A percentile compares a stretch with the other conserved stretches of the same genome.
Evolutionary conservation across 2,329 filamentous ascomycete genomes (phyloP).

Genomic region (Sporothrix euskadiensis): DNA sequence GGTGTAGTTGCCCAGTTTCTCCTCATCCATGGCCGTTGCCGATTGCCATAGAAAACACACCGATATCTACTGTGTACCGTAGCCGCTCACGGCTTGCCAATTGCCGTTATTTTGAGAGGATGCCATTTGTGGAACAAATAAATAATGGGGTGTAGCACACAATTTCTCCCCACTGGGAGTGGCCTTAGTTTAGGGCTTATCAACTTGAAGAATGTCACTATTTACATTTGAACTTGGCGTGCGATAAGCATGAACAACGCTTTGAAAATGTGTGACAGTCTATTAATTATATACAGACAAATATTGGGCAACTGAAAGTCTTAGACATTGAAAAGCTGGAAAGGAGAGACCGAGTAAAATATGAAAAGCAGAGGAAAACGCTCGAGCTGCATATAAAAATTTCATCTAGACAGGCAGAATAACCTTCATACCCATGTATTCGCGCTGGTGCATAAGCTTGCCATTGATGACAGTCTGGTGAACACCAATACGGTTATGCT

Average conservation of each 20-base stretch:
- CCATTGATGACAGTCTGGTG: constrained; percentile 47
- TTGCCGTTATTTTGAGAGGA: not conserved
- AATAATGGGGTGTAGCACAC: too few relatives aligned
- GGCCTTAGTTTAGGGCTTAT: too few relatives aligned
- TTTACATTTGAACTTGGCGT: too few relatives aligned
- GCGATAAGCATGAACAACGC: too few relatives aligned
- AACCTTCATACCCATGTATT: constrained; percentile 51
- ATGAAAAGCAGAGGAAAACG: not conserved
- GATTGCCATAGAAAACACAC: not conserved
- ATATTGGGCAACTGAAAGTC: too few relatives aligned
- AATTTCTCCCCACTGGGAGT: too few relatives aligned
- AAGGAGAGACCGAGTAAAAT: not conserved
- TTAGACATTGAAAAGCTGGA: not conserved
- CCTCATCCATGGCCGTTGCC: not conserved
- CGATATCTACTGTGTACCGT: not conserved
- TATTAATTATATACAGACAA: too few relatives aligned
- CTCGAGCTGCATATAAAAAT: not conserved
- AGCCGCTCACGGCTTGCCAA: not conserved
- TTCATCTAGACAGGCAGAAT: constrained; percentile 43
- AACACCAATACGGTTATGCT: constrained; percentile 45
- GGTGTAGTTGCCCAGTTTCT: not conserved
- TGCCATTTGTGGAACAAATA: too few relatives aligned
- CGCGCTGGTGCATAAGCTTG: constrained; percentile 49
- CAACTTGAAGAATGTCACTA: too few relatives aligned
- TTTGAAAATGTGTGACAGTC: too few relatives aligned